These are phyloP conservation scores for Tetracentron sinense DNA, from an alignment of 164 flowering plant genomes.

Conservation along the genomic window DNA sequence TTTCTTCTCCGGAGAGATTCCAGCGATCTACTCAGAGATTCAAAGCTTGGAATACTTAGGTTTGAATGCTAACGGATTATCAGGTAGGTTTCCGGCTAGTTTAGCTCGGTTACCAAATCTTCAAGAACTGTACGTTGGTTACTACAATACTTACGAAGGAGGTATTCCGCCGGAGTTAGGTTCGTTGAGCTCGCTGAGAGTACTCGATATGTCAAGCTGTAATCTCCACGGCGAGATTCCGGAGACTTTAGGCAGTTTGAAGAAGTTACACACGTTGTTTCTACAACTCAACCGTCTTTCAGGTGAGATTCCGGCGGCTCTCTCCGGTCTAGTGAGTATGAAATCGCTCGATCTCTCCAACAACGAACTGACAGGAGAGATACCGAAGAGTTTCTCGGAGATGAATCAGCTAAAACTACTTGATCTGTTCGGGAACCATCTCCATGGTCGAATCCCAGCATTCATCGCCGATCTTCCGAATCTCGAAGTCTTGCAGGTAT, in stretches of 20 bases:
- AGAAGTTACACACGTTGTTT: slow-evolving; percentile 51
- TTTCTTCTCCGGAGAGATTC: slow-evolving; percentile 69
- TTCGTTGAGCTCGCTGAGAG: slow-evolving; percentile 26
- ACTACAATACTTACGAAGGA: slow-evolving; percentile 37
- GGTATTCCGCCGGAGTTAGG: slow-evolving; percentile 75
- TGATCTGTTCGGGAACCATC: slow-evolving; percentile 58
- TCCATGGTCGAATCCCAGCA: slow-evolving; percentile 58
- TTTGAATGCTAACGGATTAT: slow-evolving; percentile 48
- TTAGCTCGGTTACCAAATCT: slow-evolving; percentile 39
- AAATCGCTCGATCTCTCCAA: slow-evolving; percentile 66
- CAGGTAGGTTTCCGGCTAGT: slow-evolving; percentile 55
- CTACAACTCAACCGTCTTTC: slow-evolving; percentile 58
- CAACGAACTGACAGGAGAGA: slow-evolving; percentile 61
- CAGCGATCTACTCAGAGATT: slow-evolving; percentile 46
- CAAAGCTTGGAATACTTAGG: slow-evolving; percentile 52
- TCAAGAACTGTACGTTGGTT: slow-evolving; percentile 39
- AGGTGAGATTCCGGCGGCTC: slow-evolving; percentile 61
- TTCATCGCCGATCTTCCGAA: slow-evolving; percentile 64
- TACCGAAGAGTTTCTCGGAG: slow-evolving; percentile 55
- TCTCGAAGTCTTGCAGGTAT: slow-evolving; percentile 64
- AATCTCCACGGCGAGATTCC: slow-evolving; percentile 79
- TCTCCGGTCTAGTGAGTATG: slow-evolving; percentile 47
- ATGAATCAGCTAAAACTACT: slow-evolving; percentile 51
- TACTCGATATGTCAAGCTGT: slow-evolving; percentile 55
- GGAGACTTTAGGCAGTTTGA: slow-evolving; percentile 42